Conservation (phyloP, 2,329 filamentous ascomycete genomes). For the Xylaria sp. region DNA sequence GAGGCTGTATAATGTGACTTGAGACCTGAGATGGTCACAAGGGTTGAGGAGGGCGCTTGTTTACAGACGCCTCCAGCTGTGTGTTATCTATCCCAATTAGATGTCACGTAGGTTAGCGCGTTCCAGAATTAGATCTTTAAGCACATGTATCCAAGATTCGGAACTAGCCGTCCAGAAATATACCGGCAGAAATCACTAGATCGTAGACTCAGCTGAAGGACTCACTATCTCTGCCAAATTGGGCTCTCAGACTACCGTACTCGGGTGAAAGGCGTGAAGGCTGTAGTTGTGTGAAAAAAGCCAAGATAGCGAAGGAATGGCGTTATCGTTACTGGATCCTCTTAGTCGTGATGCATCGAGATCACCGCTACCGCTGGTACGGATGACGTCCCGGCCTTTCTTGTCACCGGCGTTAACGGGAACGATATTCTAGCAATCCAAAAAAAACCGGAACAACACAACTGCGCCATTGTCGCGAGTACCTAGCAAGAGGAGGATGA, state of each 20-base stretch:
- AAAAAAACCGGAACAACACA: background rate
- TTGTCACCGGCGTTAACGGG: background rate
- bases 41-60: background rate
- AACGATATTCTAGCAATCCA: background rate
- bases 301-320: conserved; percentile 14
- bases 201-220: background rate
- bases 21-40: conserved; percentile 7
- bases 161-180: background rate
- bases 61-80: conserved; percentile 3
- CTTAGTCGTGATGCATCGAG: background rate
- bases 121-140: conserved; percentile 12
- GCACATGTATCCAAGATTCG: background rate
- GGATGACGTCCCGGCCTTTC: background rate
- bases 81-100: background rate
- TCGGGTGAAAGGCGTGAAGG: background rate
- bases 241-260: background rate
- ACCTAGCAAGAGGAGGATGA: conserved; percentile 17
- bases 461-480: background rate
- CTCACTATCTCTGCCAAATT: background rate
- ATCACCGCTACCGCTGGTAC: conserved; percentile 1
- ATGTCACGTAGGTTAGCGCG: background rate
- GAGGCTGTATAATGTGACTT: conserved; percentile 32
- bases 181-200: background rate
- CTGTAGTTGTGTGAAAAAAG: conserved; percentile 4
- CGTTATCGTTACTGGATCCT: conserved; percentile 4